phyloP scores from a whole-genome alignment of 1,139 yeast species.

The Wickerhamiella infanticola region DNA sequence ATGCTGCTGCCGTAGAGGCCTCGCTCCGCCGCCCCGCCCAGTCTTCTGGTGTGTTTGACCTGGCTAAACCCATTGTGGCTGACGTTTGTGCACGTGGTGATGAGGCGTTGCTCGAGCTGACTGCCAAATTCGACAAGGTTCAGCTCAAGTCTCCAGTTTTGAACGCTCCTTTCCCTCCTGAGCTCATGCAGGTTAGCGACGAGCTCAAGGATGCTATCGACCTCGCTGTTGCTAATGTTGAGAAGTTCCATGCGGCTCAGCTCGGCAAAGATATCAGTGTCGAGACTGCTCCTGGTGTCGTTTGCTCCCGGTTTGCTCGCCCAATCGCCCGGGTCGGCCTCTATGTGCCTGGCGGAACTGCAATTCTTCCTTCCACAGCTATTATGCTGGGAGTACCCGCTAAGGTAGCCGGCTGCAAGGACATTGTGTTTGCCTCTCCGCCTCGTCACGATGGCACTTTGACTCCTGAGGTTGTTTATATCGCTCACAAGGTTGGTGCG shows the following conservation, averaged over 20 bases:
- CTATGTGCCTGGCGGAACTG: constrained; percentile 98
- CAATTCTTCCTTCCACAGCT: constrained; percentile 94
- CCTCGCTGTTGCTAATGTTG: constrained; percentile 72
- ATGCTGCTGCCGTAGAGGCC: constrained; percentile 32
- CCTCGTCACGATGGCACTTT: constrained; percentile 86
- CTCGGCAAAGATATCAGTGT: constrained; percentile 44
- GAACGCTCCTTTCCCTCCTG: constrained; percentile 71
- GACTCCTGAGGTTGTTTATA: constrained; percentile 95
- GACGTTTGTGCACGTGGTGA: constrained; percentile 70
- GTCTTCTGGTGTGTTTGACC: constrained; percentile 23
- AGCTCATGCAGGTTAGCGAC: constrained; percentile 56
- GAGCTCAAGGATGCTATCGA: constrained; percentile 81
- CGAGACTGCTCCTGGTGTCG: constrained; percentile 88
- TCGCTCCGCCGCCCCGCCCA: constrained; percentile 19
- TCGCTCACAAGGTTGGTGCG: constrained; percentile 92
- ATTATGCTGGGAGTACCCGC: constrained; percentile 99
- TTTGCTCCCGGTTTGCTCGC: constrained; percentile 85
- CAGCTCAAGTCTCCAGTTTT: constrained; percentile 54
- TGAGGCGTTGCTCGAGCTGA: constrained; percentile 66
- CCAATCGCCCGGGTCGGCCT: constrained; percentile 91
- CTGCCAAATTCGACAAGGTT: constrained; percentile 85
- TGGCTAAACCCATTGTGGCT: constrained; percentile 79
- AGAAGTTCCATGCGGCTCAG: constrained; percentile 89
- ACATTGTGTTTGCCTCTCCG: constrained; percentile 93
- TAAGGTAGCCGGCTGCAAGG: constrained; percentile 90